Evolutionary conservation across 768 basidiomycete species (phyloP).

Genomic region (Pleurotus sapidus): DNA sequence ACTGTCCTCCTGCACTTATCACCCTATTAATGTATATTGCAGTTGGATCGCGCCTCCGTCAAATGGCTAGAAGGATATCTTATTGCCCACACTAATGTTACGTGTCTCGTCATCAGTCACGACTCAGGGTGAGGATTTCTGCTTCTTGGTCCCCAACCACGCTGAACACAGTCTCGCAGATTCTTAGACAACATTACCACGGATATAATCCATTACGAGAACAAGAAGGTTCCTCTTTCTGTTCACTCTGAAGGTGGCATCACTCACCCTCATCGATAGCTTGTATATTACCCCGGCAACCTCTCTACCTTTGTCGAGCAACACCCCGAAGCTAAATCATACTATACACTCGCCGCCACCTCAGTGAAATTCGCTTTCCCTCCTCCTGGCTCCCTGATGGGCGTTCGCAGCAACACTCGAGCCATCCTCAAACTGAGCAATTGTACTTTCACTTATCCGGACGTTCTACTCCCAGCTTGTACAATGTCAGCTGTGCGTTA

Average conservation of each 20-base stretch:
- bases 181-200: slow-evolving; percentile 96
- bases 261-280: slow-evolving; percentile 35
- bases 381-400: slow-evolving; percentile 93
- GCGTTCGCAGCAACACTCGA: slow-evolving; percentile 92
- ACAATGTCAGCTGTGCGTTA: slow-evolving; percentile 88
- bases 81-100: slow-evolving; percentile 75
- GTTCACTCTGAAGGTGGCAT: background rate
- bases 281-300: slow-evolving; percentile 93
- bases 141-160: slow-evolving; percentile 2
- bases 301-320: slow-evolving; percentile 85
- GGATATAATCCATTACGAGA: slow-evolving; percentile 96
- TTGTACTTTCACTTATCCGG: slow-evolving; percentile 97
- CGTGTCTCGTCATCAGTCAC: slow-evolving; percentile 93
- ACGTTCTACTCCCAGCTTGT: slow-evolving; percentile 71
- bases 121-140: slow-evolving; percentile 79
- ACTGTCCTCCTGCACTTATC: slow-evolving; percentile 11
- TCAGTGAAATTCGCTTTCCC: slow-evolving; percentile 96
- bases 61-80: slow-evolving; percentile 92
- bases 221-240: slow-evolving; percentile 60
- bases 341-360: slow-evolving; percentile 93
- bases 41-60: slow-evolving; percentile 85
- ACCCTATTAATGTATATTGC: slow-evolving; percentile 7
- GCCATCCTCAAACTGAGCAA: slow-evolving; percentile 90
- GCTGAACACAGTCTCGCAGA: slow-evolving; percentile 30
- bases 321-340: slow-evolving; percentile 92